Conservation (phyloP, 257 asterid species). For the Plantago elongata region DNA sequence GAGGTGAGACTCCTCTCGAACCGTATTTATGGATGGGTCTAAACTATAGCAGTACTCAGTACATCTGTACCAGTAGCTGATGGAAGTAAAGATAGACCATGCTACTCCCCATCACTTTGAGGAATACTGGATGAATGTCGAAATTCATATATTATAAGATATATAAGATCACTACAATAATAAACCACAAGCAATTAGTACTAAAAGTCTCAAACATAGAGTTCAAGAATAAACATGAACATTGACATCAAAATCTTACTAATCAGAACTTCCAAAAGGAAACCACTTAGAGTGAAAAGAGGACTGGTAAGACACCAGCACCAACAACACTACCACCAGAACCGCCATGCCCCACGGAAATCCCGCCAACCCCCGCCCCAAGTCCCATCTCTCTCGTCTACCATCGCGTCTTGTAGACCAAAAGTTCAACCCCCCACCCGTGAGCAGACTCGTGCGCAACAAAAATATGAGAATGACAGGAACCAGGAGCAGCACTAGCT, state of each 20-base stretch:
- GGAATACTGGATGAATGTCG: neutral
- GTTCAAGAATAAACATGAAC: neutral
- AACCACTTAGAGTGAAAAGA: slow-evolving; percentile 55
- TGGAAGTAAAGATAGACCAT: slow-evolving; percentile 16
- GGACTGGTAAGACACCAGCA: slow-evolving; percentile 58
- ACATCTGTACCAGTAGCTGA: neutral
- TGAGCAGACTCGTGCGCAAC: slow-evolving; percentile 28
- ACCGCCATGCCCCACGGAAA: slow-evolving; percentile 61
- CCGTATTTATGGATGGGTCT: neutral
- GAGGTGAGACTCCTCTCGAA: too few species aligned
- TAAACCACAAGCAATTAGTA: too few species aligned
- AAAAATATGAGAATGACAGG: slow-evolving; percentile 38
- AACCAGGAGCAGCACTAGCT: slow-evolving; percentile 41
- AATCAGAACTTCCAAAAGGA: slow-evolving; percentile 31
- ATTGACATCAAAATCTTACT: neutral
- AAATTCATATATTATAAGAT: too few species aligned
- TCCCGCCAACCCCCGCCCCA: slow-evolving; percentile 24
- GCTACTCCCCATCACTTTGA: slow-evolving; percentile 14
- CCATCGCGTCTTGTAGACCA: slow-evolving; percentile 25
- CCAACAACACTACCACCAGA: slow-evolving; percentile 40
- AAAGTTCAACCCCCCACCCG: slow-evolving; percentile 26
- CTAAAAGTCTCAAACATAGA: neutral
- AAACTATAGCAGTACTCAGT: neutral
- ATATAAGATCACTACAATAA: too few species aligned
- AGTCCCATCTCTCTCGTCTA: slow-evolving; percentile 21